These are phyloP conservation scores for Globisporangium abappressorium DNA, from an alignment of 352 stramenopile species.

Conservation along the genomic window DNA sequence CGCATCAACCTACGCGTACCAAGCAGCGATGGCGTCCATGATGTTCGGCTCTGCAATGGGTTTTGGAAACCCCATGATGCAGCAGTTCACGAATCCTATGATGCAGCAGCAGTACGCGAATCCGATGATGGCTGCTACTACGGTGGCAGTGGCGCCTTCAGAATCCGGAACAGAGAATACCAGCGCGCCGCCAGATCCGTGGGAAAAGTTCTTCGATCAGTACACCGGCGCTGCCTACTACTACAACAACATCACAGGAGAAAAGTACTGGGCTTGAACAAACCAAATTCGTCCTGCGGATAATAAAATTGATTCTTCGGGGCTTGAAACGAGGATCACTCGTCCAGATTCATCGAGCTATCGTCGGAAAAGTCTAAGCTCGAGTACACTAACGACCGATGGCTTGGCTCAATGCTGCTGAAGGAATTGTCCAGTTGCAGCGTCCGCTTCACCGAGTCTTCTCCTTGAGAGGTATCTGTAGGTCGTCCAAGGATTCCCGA, in stretches of 20 bases:
- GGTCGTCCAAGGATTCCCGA: constrained; percentile 18
- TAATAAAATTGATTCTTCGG: neutral
- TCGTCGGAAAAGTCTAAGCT: constrained; percentile 76
- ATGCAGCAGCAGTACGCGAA: constrained; percentile 28
- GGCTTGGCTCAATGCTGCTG: constrained; percentile 69
- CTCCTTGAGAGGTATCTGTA: constrained; percentile 18
- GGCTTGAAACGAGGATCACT: constrained; percentile 18
- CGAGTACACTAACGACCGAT: constrained; percentile 47
- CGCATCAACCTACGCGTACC: constrained; percentile 55
- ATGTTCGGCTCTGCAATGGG: constrained; percentile 45
- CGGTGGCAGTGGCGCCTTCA: neutral
- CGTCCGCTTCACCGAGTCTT: constrained; percentile 33
- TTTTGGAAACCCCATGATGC: constrained; percentile 43
- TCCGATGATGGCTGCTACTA: constrained; percentile 11
- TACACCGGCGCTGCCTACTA: constrained; percentile 83
- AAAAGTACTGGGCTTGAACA: constrained; percentile 75
- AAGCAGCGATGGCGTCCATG: constrained; percentile 60
- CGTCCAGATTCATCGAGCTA: constrained; percentile 74
- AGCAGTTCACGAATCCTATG: constrained; percentile 31
- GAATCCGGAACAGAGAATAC: constrained; percentile 2
- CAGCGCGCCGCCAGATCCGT: constrained; percentile 52
- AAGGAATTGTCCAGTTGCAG: constrained; percentile 61
- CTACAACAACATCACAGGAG: constrained; percentile 87
- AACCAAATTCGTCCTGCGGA: neutral
- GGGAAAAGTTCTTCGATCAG: constrained; percentile 87